Evolutionary conservation across 371 early-diverging fungal species (phyloP), one percentile per base, ranked within the genome.

Genomic region (Mucor sp.): DNA sequence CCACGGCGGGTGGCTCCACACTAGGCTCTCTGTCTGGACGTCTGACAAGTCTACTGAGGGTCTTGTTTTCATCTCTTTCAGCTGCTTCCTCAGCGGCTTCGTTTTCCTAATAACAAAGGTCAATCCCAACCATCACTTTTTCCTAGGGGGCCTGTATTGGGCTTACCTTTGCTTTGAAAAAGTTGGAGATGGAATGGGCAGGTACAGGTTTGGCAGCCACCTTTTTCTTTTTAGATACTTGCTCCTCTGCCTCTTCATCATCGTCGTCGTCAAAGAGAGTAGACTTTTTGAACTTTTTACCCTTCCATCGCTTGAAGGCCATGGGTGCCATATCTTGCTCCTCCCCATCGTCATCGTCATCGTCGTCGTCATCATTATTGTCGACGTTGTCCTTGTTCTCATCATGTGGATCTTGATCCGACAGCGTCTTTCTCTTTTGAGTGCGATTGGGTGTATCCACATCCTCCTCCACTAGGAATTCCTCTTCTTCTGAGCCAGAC

Each of bases 181-280:
- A 74, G 30, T 70, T 68, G 6, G 67, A 67, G 47, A 74, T 74
- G 6, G 74, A 74, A 28, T 74, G 61, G 19, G 30, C 57, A 5
- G 74, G 74, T n/a, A 58, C 66, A 32, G 74, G 68, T 48, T 72
- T 71, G 2, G 53, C 35, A 8, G 25, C 17, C n/a, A 25, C 19
- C 6, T 48, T 27, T 25, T 48, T 68, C 11, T 25, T 58, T 39
- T 60, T 62, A 0, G 32, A 15, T 8, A 27, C 15, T 39, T 44
- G 53, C 8, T 62, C 63, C 4, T 70, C 70, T 0, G n/a, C n/a
- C n/a, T 53, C 64, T 2, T 63, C 67, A 12, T 68, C 68, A 7
- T 74, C 67, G 14, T 61, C 58, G 2, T 65, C 69, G 27, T 67
- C 72, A 41, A 67, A 64, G 19, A 64, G 35, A 7, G 58, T 61